Evolutionary conservation across 768 basidiomycete genomes (phyloP).

Genomic region (Lactifluus rugatus): DNA sequence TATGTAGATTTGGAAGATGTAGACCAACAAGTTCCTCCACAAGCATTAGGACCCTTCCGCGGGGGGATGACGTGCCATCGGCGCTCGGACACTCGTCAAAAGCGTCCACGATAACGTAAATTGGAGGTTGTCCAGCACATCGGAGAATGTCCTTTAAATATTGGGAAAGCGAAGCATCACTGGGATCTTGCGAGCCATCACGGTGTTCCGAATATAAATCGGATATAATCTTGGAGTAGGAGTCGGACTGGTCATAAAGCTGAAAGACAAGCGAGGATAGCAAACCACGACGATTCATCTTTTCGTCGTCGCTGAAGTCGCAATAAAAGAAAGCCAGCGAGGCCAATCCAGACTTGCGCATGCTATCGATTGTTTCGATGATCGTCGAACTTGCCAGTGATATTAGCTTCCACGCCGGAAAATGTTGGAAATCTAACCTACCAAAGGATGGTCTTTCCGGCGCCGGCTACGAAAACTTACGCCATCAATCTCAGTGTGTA

Average conservation of each 20-base stretch:
- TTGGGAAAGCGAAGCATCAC: not conserved
- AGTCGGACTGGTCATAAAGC: not conserved
- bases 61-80: not conserved
- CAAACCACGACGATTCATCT: not conserved
- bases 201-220: not conserved
- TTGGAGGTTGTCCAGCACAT: not conserved
- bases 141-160: not conserved
- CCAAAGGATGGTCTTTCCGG: not conserved
- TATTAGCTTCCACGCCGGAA: not conserved
- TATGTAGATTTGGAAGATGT: not conserved
- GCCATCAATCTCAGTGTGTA: not conserved
- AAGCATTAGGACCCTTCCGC: not conserved
- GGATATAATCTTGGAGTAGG: not conserved
- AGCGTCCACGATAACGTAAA: not conserved
- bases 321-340: constrained; percentile 1
- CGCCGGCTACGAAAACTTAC: not conserved
- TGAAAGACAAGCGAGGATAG: not conserved
- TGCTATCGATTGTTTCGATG: not conserved
- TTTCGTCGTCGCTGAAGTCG: not conserved
- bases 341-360: not conserved
- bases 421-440: not conserved
- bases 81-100: not conserved
- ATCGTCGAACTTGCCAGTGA: not conserved
- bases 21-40: not conserved
- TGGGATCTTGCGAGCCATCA: not conserved